These are phyloP conservation scores for Hypoxylon sp. DNA, from an alignment of 2,329 filamentous ascomycete species.

Conservation along the genomic window DNA sequence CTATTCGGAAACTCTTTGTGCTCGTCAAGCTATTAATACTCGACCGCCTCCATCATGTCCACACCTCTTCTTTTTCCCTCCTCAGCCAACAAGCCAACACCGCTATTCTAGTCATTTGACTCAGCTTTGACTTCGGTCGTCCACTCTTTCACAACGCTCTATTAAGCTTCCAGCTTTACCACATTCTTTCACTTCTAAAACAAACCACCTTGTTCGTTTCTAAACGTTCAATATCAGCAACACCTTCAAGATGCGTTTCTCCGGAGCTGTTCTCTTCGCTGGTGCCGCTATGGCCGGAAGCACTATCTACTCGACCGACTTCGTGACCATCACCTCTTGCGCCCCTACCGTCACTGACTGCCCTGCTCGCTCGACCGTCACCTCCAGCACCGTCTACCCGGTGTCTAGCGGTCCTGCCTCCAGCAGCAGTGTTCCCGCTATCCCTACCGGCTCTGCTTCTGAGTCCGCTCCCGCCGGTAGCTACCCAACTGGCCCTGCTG, in stretches of 20 bases:
- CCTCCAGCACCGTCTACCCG: slow-evolving; percentile 61
- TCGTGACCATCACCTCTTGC: slow-evolving; percentile 74
- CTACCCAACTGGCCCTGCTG: slow-evolving; percentile 21
- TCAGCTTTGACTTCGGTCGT: slow-evolving; percentile 69
- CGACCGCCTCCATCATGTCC: slow-evolving; percentile 55
- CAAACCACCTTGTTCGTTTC: slow-evolving; percentile 52
- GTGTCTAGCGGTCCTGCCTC: slow-evolving; percentile 52
- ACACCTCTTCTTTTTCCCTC: slow-evolving; percentile 53
- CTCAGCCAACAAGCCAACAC: slow-evolving; percentile 63
- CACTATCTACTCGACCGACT: slow-evolving; percentile 71
- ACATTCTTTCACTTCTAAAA: slow-evolving; percentile 54
- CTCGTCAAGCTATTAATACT: slow-evolving; percentile 63
- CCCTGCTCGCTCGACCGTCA: slow-evolving; percentile 62
- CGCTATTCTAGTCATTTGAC: slow-evolving; percentile 58
- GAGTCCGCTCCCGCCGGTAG: slow-evolving; percentile 20
- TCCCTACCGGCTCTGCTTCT: slow-evolving; percentile 38
- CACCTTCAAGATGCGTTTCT: slow-evolving; percentile 74
- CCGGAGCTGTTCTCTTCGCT: slow-evolving; percentile 66
- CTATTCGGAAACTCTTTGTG: slow-evolving; percentile 50
- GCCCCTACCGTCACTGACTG: slow-evolving; percentile 74
- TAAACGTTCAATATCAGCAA: slow-evolving; percentile 52
- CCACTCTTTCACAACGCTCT: slow-evolving; percentile 64
- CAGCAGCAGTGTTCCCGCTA: slow-evolving; percentile 49
- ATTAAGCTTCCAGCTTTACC: slow-evolving; percentile 54
- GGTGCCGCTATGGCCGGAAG: slow-evolving; percentile 60